A percentile compares a stretch with the other conserved stretches of the same genome.
phyloP scores from a whole-genome alignment of 1,284 basidiomycete genomes.

The Ceratobasidium sp. region DNA sequence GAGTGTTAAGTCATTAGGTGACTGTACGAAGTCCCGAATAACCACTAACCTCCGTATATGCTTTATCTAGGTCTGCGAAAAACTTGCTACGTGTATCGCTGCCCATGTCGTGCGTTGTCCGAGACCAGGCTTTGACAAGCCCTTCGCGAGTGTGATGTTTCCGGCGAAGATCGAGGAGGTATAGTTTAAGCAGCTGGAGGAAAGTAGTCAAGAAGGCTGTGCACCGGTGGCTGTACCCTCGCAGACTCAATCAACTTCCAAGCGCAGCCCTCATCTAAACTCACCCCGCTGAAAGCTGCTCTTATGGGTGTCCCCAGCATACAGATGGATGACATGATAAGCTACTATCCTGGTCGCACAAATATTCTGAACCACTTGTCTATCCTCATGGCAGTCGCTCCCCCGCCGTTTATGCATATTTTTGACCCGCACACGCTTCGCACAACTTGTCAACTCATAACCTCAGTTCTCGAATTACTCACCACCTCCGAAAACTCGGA shows the following conservation, averaged over 20 bases:
- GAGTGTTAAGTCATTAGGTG: background rate
- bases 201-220: slow-evolving; percentile 1
- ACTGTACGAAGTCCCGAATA: background rate
- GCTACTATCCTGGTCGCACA: slow-evolving; percentile 52
- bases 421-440: slow-evolving; percentile 65
- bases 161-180: background rate
- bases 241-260: no score
- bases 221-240: background rate
- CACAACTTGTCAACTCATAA: slow-evolving; percentile 52
- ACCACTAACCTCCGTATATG: background rate
- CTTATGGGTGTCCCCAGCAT: slow-evolving; percentile 2
- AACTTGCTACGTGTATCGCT: background rate
- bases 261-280: no score
- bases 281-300: background rate
- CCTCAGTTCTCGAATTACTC: slow-evolving; percentile 30
- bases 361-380: slow-evolving; percentile 54
- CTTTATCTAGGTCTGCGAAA: background rate
- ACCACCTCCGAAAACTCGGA: slow-evolving; percentile 8
- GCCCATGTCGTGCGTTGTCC: background rate
- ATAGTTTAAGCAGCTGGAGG: background rate
- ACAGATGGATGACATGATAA: slow-evolving; percentile 17
- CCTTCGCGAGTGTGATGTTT: background rate
- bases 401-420: slow-evolving; percentile 74
- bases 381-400: slow-evolving; percentile 59
- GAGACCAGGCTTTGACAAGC: background rate